Evolutionary conservation across 495 filamentous ascomycete species (phyloP), one percentile per base, ranked within the genome.

Genomic region (Tuber microsphaerosporum): DNA sequence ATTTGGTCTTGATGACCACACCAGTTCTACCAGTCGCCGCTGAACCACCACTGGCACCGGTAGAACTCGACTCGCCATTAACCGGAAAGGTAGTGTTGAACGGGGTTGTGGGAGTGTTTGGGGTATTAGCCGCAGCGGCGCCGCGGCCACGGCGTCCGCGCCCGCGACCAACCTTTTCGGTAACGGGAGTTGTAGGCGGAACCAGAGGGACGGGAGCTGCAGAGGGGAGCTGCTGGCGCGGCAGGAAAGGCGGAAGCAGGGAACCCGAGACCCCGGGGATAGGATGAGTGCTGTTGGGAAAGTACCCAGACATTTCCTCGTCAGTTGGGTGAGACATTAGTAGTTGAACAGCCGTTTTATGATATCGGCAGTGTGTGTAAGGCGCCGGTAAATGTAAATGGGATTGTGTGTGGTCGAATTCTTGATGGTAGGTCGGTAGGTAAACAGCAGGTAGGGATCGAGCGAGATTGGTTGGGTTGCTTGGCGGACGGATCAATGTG

Each of bases 1-100:
- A 99, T 78, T 97, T 97, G 34, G 94, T 97, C 84, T 90, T 93
- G 73, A 99, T 93, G 34, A 94, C 84, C 80, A 97, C 86, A 65
- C 56, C 56, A 81, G 87, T 85, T 83, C 86, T 76, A 19, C 77
- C 76, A 39, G 74, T 79, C 4, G 77, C 72, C 41, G 72, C 51
- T 26, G 78, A 75, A 37, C 77, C 77, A 7, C 75, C 75, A 26
- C 42, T 72, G 34, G 65, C 75, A 17, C 76, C 45, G 16, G 72
- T 43, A 26, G 72, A 75, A 44, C 77, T 79, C 19, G 77, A 79
- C 61, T 79, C 77, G 42, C 56, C 56, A 34, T 65, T 65, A 34
- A 14, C 56, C 14, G 26, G 56, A 65, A 65, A 65, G 56, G 56
- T 65, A 34, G 56, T 34, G 56, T 34, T 65, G 56, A 65, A 65